Percentiles rank a stretch among this genome's conserved stretches.
Evolutionary conservation across 257 asterid genomes (phyloP).

Genomic region (Anisodus tanguticus): DNA sequence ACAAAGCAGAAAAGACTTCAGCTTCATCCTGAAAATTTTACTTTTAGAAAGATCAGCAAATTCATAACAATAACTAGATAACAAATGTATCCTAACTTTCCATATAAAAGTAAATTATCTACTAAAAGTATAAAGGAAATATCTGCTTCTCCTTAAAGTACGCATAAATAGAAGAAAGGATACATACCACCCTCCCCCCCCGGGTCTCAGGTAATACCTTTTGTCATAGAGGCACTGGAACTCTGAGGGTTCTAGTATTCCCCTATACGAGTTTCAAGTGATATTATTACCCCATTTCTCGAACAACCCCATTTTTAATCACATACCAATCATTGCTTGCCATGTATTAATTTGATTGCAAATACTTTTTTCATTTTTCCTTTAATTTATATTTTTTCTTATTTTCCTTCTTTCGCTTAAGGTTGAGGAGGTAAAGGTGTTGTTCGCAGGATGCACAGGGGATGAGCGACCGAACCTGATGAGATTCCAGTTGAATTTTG

Average conservation of each 20-base stretch:
- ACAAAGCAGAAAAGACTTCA: conserved; percentile 58
- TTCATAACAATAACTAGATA: conserved; percentile 18
- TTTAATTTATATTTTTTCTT: neutral
- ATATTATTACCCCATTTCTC: neutral
- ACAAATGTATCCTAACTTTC: neutral
- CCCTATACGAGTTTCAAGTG: conserved; percentile 10
- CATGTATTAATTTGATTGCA: neutral
- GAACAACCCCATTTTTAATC: neutral
- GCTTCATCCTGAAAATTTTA: conserved; percentile 76
- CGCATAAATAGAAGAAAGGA: too few species aligned
- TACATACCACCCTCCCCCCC: too few species aligned
- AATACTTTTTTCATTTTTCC: neutral
- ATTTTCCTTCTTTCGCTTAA: neutral
- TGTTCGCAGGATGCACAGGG: too few species aligned
- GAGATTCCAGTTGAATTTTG: too few species aligned
- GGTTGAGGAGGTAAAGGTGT: too few species aligned
- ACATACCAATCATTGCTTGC: conserved; percentile 7
- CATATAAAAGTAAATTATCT: conserved; percentile 2
- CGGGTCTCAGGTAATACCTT: neutral
- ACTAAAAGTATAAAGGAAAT: neutral
- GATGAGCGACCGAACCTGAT: too few species aligned
- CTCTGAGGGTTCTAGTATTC: neutral
- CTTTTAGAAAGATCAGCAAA: conserved; percentile 4
- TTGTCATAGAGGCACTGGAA: neutral
- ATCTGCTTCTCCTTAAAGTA: neutral